Evolutionary conservation across 1,284 basidiomycete genomes (phyloP).

Genomic region (Thelephora terrestris): DNA sequence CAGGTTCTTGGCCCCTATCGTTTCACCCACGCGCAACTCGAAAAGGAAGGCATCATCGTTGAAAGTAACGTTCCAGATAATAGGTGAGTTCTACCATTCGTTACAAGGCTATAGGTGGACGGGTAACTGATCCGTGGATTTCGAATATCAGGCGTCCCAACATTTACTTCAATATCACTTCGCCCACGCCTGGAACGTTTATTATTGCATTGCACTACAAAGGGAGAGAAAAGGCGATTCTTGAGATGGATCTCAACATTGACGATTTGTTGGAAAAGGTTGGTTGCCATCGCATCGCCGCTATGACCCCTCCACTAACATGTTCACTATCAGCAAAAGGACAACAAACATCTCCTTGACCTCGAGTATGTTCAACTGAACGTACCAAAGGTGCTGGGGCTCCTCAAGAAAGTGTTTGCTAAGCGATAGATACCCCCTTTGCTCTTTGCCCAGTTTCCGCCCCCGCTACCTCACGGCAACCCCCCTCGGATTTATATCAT

Average conservation of each 20-base stretch:
- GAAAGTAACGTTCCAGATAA: slow-evolving; percentile 99
- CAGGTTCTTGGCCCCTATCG: slow-evolving; percentile 89
- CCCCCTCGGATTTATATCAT: slow-evolving; percentile 1
- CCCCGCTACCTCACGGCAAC: slow-evolving; percentile 3
- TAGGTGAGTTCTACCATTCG: slow-evolving; percentile 44
- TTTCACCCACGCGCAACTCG: slow-evolving; percentile 95
- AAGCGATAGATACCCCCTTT: slow-evolving; percentile 48
- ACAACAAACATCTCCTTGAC: slow-evolving; percentile 92
- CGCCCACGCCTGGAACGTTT: slow-evolving; percentile 95
- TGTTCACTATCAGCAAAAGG: slow-evolving; percentile 72
- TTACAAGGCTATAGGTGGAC: slow-evolving; percentile 4
- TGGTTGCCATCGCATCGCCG: slow-evolving; percentile 1
- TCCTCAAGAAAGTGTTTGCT: slow-evolving; percentile 87
- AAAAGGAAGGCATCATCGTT: slow-evolving; percentile 99
- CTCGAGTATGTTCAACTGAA: slow-evolving; percentile 97
- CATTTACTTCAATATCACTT: slow-evolving; percentile 98
- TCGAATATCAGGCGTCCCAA: slow-evolving; percentile 67
- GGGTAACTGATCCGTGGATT: slow-evolving; percentile 3
- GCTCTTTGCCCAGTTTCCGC: background rate
- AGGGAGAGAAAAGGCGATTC: slow-evolving; percentile 96
- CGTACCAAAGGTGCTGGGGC: slow-evolving; percentile 86
- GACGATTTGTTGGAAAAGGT: slow-evolving; percentile 95
- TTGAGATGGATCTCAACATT: slow-evolving; percentile 99
- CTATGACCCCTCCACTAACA: background rate
- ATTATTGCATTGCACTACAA: slow-evolving; percentile 99